A percentile compares a stretch with the other conserved stretches of the same genome.
Conservation (phyloP, 345 rosid species). For the Eutrema heterophyllum region DNA sequence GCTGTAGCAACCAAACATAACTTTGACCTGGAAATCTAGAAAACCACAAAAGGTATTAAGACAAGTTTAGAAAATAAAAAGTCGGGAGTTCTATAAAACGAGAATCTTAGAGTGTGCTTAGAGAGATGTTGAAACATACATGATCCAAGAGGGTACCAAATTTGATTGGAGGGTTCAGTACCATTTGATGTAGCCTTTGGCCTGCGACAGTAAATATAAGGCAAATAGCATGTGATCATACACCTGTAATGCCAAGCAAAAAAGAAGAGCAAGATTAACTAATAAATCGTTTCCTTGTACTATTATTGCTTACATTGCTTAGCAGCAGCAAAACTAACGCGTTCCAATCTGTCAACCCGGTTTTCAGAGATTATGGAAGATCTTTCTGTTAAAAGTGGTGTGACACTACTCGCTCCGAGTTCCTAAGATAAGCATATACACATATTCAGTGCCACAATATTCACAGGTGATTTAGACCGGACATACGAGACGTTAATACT, state of each 20-base stretch:
- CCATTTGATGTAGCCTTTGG: slow-evolving; percentile 84
- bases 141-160: slow-evolving; percentile 45
- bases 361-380: slow-evolving; percentile 73
- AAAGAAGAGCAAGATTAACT: not conserved
- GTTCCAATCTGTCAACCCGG: slow-evolving; percentile 63
- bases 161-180: slow-evolving; percentile 61
- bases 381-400: slow-evolving; percentile 74
- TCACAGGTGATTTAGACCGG: not conserved
- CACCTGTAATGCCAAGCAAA: not conserved
- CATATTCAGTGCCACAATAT: not conserved
- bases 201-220: slow-evolving; percentile 32
- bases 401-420: slow-evolving; percentile 81
- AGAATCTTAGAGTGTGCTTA: not conserved
- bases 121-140: slow-evolving; percentile 39
- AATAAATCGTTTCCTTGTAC: not conserved
- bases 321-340: slow-evolving; percentile 77
- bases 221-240: not conserved
- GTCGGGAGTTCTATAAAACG: not conserved
- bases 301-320: slow-evolving; percentile 61
- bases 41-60: not conserved
- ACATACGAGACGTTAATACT: slow-evolving; percentile 19
- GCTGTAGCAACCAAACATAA: slow-evolving; percentile 73
- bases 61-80: not conserved
- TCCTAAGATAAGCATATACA: slow-evolving; percentile 39
- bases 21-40: slow-evolving; percentile 58